Evolutionary conservation across 1,284 basidiomycete genomes (phyloP).

Genomic region (Cutaneotrichosporon cutaneum): DNA sequence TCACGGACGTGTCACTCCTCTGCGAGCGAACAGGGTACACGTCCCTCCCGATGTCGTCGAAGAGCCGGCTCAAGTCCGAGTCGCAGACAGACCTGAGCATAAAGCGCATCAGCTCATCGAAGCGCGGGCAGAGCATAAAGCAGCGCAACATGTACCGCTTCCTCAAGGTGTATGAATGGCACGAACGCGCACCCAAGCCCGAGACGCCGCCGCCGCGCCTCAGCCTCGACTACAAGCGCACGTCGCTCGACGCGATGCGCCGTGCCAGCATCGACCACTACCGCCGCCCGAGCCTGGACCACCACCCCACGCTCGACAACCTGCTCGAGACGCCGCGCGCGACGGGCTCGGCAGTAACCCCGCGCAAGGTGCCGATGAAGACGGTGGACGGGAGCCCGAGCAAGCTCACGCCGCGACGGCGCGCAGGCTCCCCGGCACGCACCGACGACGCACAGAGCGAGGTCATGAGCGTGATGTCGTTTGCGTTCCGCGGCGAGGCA

Average conservation of each 20-base stretch:
- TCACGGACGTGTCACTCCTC: constrained; percentile 90
- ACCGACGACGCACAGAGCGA: constrained; percentile 36
- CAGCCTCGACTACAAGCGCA: constrained; percentile 8
- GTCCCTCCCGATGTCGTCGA: constrained; percentile 68
- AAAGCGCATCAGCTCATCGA: neutral
- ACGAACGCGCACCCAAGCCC: constrained; percentile 24
- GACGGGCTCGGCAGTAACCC: constrained; percentile 5
- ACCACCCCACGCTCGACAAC: constrained; percentile 16
- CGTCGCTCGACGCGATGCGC: constrained; percentile 1
- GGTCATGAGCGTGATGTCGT: constrained; percentile 43
- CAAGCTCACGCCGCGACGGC: constrained; percentile 13
- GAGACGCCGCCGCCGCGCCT: constrained; percentile 6
- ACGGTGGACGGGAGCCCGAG: constrained; percentile 11
- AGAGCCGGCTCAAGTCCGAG: constrained; percentile 57
- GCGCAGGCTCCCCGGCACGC: neutral
- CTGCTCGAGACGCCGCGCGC: constrained; percentile 11
- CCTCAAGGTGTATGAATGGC: constrained; percentile 79
- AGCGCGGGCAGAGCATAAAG: constrained; percentile 67
- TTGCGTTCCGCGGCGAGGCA: constrained; percentile 36
- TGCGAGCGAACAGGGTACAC: constrained; percentile 90
- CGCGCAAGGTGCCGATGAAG: constrained; percentile 14
- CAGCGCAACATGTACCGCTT: constrained; percentile 84
- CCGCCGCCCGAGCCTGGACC: constrained; percentile 10
- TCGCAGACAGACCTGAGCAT: constrained; percentile 70
- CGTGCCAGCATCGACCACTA: constrained; percentile 10